Base-by-base conservation (phyloP, 257 asterid species). In the Lycium barbarum region DNA sequence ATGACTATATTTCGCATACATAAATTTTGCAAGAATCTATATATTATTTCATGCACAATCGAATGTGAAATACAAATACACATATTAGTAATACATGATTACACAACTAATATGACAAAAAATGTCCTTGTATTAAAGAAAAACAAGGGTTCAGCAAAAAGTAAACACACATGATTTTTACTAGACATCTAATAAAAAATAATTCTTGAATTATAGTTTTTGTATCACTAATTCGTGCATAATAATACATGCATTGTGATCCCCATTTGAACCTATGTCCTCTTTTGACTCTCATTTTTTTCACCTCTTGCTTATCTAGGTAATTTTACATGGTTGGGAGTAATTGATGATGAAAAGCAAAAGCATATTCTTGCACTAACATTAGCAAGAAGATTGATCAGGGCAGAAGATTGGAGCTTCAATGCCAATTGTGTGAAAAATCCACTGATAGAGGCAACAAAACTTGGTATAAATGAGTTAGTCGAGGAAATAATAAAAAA, bases 261-360 rank as follows among this genome's bases (percentile, higher is more conserved):
- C 33, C 33, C 33, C 38, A 22, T 8, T 11, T 3, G 9, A 20
- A 62, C 33, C 1, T 62, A 62, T 3, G 17, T 59, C 33, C 26
- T 18, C 66, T 61, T 61, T 6, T 63, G 18, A 65, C 15, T 65
- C 8, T 65, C 72, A 65, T 26, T 5, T 65, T 3, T 71, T 71
- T 71, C 3, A 70, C 26, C 78, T 15, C 36, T 70, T 49, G 1
- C 36, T 22, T 26, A 9, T 83, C 4, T 67, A 68, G 85, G 58
- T 33, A 63, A 45, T 26, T 26, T 26, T 68, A 66, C 68, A 26
- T 83, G 85, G 81, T 43, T 83, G 18, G 54, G 51, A 53, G 80
- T 2, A 10, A 66, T 83, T 57, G 81, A 66, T 55, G 67, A 33
- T 11, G 85, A 53, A 54, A 83, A 83, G 85, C 85, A 83, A 55